Conservation (phyloP, 164 flowering plant species). For the Vitis vinifera region ASM3070453v1 NC_081818.1:3349501-3350000, state of each 20-base stretch:
- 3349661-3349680: not conserved
- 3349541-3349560: too few species aligned
- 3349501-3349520: too few species aligned
- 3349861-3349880: too few species aligned
- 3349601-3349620: not conserved
- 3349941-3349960: too few species aligned
- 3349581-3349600: not conserved
- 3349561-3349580: not conserved
- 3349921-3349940: too few species aligned
- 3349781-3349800: not conserved
- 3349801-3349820: not conserved
- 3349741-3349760: not conserved
- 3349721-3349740: not conserved
- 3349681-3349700: not conserved
- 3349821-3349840: conserved; percentile 1
- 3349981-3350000: not conserved
- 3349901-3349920: too few species aligned
- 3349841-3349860: not conserved
- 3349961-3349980: too few species aligned
- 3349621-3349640: too few species aligned
- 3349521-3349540: too few species aligned
- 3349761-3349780: not conserved
- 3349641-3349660: too few species aligned
- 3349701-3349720: not conserved
- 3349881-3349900: too few species aligned